These are phyloP conservation scores for Ceratocystis diversiconidia DNA, from an alignment of 2,329 filamentous ascomycete genomes.

Conservation along the genomic window DNA sequence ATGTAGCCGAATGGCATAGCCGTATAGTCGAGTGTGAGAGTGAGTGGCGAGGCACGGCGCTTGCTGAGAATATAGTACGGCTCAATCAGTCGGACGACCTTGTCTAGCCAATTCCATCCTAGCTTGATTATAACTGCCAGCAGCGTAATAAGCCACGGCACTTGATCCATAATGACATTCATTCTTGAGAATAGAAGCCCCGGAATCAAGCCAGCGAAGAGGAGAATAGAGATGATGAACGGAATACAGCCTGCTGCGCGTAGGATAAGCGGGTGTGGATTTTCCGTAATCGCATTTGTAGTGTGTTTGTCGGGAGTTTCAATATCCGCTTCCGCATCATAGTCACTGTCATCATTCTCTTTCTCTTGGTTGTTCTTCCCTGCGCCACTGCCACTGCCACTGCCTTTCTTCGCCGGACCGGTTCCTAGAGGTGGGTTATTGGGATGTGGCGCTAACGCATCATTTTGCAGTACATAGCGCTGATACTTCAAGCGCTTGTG, in stretches of 20 bases:
- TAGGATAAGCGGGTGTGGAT: conserved; percentile 57
- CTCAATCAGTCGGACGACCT: conserved; percentile 57
- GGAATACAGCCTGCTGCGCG: conserved; percentile 44
- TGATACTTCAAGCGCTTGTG: conserved; percentile 51
- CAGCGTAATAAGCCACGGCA: conserved; percentile 51
- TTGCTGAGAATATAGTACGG: conserved; percentile 57
- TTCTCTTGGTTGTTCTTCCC: background rate
- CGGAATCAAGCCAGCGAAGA: conserved; percentile 45
- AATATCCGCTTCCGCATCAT: background rate
- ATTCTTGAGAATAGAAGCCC: conserved; percentile 40
- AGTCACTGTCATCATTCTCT: background rate
- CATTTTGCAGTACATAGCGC: conserved; percentile 56
- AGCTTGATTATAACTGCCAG: conserved; percentile 54
- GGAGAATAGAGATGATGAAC: conserved; percentile 42
- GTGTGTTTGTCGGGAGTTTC: background rate
- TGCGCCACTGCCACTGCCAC: too few species aligned
- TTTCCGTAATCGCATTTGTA: conserved; percentile 36
- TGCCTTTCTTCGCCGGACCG: background rate
- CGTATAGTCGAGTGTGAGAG: conserved; percentile 58
- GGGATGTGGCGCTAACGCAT: conserved; percentile 52
- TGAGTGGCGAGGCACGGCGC: conserved; percentile 49
- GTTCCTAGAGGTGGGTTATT: conserved; percentile 28
- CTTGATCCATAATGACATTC: conserved; percentile 24
- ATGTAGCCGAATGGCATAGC: conserved; percentile 55
- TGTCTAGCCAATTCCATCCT: conserved; percentile 54